Conservation (phyloP, 345 rosid species). For the Combretum micranthum region DNA sequence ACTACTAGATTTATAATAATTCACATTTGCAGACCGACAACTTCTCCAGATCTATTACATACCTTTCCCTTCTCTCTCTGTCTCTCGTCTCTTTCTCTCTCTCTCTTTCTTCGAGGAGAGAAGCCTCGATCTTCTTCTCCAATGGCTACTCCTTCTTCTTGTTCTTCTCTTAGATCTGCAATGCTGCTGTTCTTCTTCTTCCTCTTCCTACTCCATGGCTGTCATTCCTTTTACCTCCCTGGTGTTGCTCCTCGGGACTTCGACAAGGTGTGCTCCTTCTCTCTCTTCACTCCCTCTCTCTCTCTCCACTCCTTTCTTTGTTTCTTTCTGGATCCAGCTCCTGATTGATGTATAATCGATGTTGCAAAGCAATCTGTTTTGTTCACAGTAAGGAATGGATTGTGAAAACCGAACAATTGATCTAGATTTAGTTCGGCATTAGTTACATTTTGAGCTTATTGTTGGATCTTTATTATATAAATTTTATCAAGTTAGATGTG, state of each 20-base stretch:
- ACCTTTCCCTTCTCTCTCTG: background rate
- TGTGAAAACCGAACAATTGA: too few species aligned
- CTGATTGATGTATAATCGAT: background rate
- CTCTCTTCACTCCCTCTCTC: background rate
- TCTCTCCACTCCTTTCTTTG: background rate
- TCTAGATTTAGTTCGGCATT: too few species aligned
- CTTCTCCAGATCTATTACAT: conserved; percentile 6
- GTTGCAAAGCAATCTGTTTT: too few species aligned
- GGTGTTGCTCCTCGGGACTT: conserved; percentile 98
- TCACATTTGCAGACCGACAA: background rate
- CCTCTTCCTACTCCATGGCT: conserved; percentile 47
- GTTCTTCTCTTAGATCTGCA: too few species aligned
- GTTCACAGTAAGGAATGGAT: too few species aligned
- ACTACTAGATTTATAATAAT: background rate
- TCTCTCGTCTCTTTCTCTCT: background rate
- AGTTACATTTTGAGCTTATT: too few species aligned
- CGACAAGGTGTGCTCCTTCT: conserved; percentile 41
- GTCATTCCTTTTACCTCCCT: conserved; percentile 84
- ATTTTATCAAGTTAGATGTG: too few species aligned
- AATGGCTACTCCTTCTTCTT: too few species aligned
- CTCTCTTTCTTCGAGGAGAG: too few species aligned
- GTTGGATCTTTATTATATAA: too few species aligned
- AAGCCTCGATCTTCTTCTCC: too few species aligned
- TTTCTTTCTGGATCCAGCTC: background rate
- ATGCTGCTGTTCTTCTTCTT: conserved; percentile 12